phyloP scores from a whole-genome alignment of 2,329 filamentous ascomycete species.

The Phialophora tarda region DNA sequence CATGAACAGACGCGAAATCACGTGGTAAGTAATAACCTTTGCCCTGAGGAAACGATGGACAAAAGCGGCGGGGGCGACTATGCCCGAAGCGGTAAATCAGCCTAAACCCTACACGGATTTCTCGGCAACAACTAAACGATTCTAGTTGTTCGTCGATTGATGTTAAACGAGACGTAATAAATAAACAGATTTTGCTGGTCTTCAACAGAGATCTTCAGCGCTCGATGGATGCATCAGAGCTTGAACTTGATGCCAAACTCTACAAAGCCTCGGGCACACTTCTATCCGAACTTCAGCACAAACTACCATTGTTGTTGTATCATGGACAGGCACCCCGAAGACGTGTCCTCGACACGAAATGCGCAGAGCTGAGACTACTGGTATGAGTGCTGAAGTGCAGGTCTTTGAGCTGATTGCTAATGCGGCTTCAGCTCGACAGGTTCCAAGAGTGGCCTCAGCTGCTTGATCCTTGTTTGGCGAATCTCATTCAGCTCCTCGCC shows the following conservation, averaged over 20 bases:
- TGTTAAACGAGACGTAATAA: no score
- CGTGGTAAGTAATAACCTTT: not conserved
- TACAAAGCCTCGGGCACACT: conserved; percentile 54
- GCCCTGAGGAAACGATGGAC: no score
- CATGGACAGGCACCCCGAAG: conserved; percentile 35
- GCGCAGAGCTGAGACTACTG: conserved; percentile 33
- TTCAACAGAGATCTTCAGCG: not conserved
- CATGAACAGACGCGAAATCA: not conserved
- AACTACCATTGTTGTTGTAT: conserved; percentile 49
- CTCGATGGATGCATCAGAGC: conserved; percentile 53
- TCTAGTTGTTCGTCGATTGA: no score
- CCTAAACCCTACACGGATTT: conserved; percentile 6
- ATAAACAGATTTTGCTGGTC: not conserved
- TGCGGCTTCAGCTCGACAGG: conserved; percentile 67
- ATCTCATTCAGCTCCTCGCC: conserved; percentile 74
- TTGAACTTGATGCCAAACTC: conserved; percentile 52
- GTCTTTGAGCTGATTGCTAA: conserved; percentile 21
- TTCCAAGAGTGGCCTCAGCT: conserved; percentile 97
- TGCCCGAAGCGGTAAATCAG: not conserved
- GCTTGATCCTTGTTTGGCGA: conserved; percentile 80
- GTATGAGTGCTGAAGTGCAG: conserved; percentile 28
- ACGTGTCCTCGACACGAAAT: conserved; percentile 24
- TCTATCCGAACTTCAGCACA: conserved; percentile 50
- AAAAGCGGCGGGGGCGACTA: no score
- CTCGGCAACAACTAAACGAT: no score